Base-by-base conservation (phyloP, 495 filamentous ascomycete species). In the Hypoxylon intermedium region DNA sequence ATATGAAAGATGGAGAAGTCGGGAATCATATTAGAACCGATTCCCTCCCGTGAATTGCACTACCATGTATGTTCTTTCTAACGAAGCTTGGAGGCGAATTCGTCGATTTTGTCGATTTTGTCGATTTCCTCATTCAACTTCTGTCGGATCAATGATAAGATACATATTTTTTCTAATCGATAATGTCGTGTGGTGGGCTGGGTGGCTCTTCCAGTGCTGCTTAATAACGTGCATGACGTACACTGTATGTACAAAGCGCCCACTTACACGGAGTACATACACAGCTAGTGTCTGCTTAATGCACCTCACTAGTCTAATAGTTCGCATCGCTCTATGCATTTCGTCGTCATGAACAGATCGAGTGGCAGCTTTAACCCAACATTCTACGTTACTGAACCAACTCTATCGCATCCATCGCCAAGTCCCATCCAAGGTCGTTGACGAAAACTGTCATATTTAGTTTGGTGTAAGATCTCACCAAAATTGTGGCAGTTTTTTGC, bases 1-100 rank as follows among this genome's bases (percentile, higher is more conserved):
- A 58, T 42, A 38, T 26, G 47, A 49, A 20, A 57, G 28, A 12
- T 47, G 23, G 9, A 23, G 26, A 28, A 4, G n/a, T 56, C 36
- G 3, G 44, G 63, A 67, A 62, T 48, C 63, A 67, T 67, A 28
- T 62, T 58, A 61, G 12, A 26, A 52, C 13, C 21, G 41, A 49
- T 61, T 26, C 46, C 48, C 36, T 54, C 34, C 15, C 16, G 30
- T 45, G 20, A 38, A 37, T 34, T 34, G 12, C 11, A 18, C 26
- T 36, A 19, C n/a, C 20, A 18, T 23, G 18, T 36, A 12, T n/a
- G n/a, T n/a, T 28, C 26, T 6, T 45, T 34, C 11, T 47, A 44
- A 36, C 42, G 45, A 21, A 11, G 28, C 18, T 46, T 34, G 18
- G 36, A 36, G 57, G 52, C 52, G 31, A 20, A 56, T 56, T 56